Conservation (phyloP, 257 asterid species). For the Verbascum thapsus region DNA sequence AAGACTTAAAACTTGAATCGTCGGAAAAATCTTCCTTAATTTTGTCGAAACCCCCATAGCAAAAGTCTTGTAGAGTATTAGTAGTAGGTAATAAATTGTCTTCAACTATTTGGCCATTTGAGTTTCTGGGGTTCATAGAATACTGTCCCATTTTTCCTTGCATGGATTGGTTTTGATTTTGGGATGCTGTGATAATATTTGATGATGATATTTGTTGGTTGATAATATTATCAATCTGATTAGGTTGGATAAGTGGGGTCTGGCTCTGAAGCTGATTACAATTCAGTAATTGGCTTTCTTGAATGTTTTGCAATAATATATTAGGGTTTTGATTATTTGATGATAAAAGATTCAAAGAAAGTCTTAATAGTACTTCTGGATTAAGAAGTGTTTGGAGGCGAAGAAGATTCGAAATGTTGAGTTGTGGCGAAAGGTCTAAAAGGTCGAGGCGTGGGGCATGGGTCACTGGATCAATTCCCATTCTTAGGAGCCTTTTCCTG, state of each 20-base stretch:
- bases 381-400: slow-evolving; percentile 26
- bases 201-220: slow-evolving; percentile 19
- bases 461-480: slow-evolving; percentile 29
- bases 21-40: not conserved
- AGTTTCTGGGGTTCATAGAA: not conserved
- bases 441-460: slow-evolving; percentile 26
- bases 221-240: slow-evolving; percentile 3
- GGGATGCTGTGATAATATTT: slow-evolving; percentile 4
- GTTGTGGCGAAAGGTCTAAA: slow-evolving; percentile 24
- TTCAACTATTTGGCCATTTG: slow-evolving; percentile 2
- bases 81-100: not conserved
- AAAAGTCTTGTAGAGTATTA: not conserved
- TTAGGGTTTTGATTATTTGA: slow-evolving; percentile 22
- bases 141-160: slow-evolving; percentile 9
- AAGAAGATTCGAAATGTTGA: slow-evolving; percentile 19
- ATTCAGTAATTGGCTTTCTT: slow-evolving; percentile 22
- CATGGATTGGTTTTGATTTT: not conserved
- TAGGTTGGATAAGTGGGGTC: slow-evolving; percentile 21
- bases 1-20: too few relatives aligned
- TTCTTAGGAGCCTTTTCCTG: slow-evolving; percentile 26
- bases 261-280: not conserved
- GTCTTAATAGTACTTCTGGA: slow-evolving; percentile 25
- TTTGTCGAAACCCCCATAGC: not conserved
- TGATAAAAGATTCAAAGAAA: slow-evolving; percentile 12
- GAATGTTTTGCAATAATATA: slow-evolving; percentile 19